These are phyloP conservation scores for Aspergillus floridensis DNA, from an alignment of 2,329 filamentous ascomycete species.

Conservation along the genomic window DNA sequence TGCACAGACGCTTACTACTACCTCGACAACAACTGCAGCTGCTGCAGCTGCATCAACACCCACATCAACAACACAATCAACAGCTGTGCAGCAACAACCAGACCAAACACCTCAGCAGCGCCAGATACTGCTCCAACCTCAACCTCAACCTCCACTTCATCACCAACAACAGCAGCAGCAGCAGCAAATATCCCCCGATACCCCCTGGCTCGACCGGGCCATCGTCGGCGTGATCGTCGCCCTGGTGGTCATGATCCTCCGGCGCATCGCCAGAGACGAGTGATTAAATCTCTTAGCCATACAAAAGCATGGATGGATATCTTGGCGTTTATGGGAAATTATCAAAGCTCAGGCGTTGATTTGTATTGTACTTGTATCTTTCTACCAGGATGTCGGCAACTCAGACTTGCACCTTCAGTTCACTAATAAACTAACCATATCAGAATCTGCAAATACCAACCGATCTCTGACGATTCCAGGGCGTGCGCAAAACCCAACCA, in stretches of 20 bases:
- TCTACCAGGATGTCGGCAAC: too few species aligned
- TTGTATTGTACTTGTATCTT: background rate
- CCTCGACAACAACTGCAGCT: too few species aligned
- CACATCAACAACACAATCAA: background rate
- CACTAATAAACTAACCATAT: too few species aligned
- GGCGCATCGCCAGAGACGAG: conserved; percentile 38
- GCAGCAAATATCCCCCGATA: conserved; percentile 44
- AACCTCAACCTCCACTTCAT: background rate
- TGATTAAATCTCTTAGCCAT: background rate
- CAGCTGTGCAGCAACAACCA: background rate
- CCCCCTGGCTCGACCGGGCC: conserved; percentile 75
- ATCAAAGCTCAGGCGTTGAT: background rate
- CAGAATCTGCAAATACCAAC: too few species aligned
- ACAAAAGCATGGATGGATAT: too few species aligned
- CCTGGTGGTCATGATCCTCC: conserved; percentile 66
- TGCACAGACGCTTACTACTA: too few species aligned
- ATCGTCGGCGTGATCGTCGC: conserved; percentile 72
- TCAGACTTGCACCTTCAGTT: too few species aligned
- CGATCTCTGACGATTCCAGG: too few species aligned
- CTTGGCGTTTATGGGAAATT: background rate
- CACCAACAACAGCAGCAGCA: conserved; percentile 45
- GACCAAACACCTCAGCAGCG: background rate
- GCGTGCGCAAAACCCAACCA: background rate
- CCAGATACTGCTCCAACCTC: conserved; percentile 6
- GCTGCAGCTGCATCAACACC: background rate